Conservation (phyloP, 2,329 filamentous ascomycete genomes). For the Hypoxylon sp. region DNA sequence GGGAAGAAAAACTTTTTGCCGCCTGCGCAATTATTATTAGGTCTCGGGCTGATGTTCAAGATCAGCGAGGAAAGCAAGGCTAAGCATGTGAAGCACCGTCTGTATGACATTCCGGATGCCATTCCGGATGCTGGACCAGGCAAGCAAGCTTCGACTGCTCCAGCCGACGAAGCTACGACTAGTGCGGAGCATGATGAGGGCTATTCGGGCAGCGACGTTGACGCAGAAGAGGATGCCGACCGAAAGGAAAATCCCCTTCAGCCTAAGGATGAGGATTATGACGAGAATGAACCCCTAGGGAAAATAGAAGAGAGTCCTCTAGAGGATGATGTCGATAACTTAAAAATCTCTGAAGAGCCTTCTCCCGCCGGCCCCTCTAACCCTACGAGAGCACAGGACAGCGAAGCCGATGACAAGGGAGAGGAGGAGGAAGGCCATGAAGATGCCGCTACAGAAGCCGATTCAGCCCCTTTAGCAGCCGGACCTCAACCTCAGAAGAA, state of each 20-base stretch:
- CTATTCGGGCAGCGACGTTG: constrained; percentile 50
- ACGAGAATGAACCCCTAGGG: constrained; percentile 47
- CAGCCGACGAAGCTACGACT: constrained; percentile 5
- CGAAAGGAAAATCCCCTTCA: constrained; percentile 54
- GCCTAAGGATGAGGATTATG: constrained; percentile 42
- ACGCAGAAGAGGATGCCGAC: constrained; percentile 46
- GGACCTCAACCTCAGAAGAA: constrained; percentile 56
- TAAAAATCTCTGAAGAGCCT: constrained; percentile 37
- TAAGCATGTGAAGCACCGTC: constrained; percentile 80
- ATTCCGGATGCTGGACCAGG: constrained; percentile 25
- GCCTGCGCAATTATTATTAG: constrained; percentile 86
- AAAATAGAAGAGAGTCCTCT: constrained; percentile 24
- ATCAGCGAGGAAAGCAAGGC: constrained; percentile 89
- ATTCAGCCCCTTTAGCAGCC: constrained; percentile 46
- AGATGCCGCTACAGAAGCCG: constrained; percentile 35
- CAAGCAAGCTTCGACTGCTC: constrained; percentile 23
- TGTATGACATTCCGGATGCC: constrained; percentile 48
- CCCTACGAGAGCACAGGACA: constrained; percentile 44
- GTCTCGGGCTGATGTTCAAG: constrained; percentile 87
- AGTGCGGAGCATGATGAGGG: constrained; percentile 48
- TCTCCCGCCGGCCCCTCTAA: constrained; percentile 18
- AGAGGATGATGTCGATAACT: constrained; percentile 34
- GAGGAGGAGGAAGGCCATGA: constrained; percentile 54
- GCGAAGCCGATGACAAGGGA: constrained; percentile 40
- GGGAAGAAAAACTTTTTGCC: constrained; percentile 93